Evolutionary conservation across 2,329 filamentous ascomycete species (phyloP).

Genomic region (Sclerotinia borealis): DNA sequence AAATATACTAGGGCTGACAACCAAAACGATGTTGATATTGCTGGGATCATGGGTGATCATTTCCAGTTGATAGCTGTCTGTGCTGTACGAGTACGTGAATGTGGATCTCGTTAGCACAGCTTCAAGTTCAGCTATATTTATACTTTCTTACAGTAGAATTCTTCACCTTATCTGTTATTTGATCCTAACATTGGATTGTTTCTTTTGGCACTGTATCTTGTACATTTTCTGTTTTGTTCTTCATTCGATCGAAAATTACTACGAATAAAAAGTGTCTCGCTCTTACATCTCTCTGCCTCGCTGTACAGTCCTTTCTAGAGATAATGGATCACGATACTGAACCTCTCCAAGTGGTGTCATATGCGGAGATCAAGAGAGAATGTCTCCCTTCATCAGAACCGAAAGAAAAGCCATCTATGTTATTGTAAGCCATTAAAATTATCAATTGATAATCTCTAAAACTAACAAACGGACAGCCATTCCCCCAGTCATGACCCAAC

Average conservation of each 20-base stretch:
- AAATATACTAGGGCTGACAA: background rate
- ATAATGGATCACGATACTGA: background rate
- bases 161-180: background rate
- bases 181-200: background rate
- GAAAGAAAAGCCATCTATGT: background rate
- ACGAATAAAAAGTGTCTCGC: background rate
- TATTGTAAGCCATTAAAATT: background rate
- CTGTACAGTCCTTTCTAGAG: background rate
- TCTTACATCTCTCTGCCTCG: background rate
- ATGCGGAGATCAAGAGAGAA: background rate
- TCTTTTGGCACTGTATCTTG: background rate
- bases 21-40: background rate
- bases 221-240: background rate
- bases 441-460: background rate
- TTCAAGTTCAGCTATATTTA: background rate
- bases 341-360: background rate
- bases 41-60: background rate
- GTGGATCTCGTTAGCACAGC: background rate
- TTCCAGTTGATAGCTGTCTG: background rate
- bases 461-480: background rate
- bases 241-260: background rate
- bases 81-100: conserved; percentile 3
- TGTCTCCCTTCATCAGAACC: background rate
- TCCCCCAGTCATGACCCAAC: background rate
- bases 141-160: background rate